A percentile compares a stretch with the other conserved stretches of the same genome.
Conservation (phyloP, 331 rosid species). For the Cydonia oblonga region DNA sequence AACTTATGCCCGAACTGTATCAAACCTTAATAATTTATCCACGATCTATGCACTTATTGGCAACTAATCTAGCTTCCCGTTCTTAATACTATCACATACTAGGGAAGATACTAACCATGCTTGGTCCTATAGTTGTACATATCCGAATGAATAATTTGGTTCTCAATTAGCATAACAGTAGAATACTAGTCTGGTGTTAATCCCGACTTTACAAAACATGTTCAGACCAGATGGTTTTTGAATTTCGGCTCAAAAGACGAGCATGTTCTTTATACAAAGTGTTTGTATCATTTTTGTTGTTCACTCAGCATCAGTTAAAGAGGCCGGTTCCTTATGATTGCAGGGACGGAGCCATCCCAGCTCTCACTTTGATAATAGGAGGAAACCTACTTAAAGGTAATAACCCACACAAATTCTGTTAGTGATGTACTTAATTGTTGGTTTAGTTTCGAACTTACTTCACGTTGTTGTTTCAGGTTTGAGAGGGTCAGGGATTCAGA, state of each 20-base stretch:
- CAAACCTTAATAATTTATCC: too few relatives aligned
- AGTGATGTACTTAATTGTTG: neutral
- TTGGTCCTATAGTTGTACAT: too few relatives aligned
- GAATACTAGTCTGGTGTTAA: too few relatives aligned
- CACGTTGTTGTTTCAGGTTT: constrained; percentile 21
- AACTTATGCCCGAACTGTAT: neutral
- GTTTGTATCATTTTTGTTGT: neutral
- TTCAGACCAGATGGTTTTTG: neutral
- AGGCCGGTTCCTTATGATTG: neutral
- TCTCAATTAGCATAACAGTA: too few relatives aligned
- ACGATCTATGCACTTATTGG: too few relatives aligned
- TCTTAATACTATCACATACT: too few relatives aligned
- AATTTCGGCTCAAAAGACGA: too few relatives aligned
- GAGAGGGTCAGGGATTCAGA: constrained; percentile 26
- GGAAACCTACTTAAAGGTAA: constrained; percentile 27
- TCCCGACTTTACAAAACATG: neutral
- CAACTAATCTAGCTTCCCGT: too few relatives aligned
- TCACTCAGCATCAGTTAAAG: too few relatives aligned
- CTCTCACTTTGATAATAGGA: constrained; percentile 38
- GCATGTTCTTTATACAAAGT: neutral
- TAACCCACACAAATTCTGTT: neutral
- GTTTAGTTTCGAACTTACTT: neutral
- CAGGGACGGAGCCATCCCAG: constrained; percentile 47
- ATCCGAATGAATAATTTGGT: too few relatives aligned
- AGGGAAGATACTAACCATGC: too few relatives aligned